Evolutionary conservation across 768 basidiomycete species (phyloP).

Genomic region (Russula vinacea): DNA sequence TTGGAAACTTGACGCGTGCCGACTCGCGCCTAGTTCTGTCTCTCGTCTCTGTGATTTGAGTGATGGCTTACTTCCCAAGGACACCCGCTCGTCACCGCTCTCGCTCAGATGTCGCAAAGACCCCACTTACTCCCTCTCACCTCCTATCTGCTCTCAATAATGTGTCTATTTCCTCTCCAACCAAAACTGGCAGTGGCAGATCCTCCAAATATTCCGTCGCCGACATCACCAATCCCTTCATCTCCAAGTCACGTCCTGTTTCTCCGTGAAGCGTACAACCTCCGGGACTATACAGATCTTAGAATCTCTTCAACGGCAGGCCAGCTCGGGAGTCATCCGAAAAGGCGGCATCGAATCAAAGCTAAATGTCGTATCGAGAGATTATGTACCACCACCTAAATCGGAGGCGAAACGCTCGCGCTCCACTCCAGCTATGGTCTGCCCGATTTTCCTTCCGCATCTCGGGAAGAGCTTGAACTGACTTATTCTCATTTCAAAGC

Average conservation of each 20-base stretch:
- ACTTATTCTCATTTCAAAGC: constrained; percentile 33
- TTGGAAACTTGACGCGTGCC: constrained; percentile 7
- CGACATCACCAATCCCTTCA: constrained; percentile 62
- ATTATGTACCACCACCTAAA: constrained; percentile 66
- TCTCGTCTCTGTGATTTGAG: not conserved
- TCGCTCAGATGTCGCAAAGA: constrained; percentile 47
- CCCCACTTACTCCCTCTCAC: constrained; percentile 48
- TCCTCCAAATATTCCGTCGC: constrained; percentile 36
- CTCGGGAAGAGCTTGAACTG: constrained; percentile 2
- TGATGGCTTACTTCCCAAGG: constrained; percentile 41
- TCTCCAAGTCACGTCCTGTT: constrained; percentile 51
- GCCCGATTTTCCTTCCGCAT: not conserved
- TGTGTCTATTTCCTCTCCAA: constrained; percentile 36
- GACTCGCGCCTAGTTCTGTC: not conserved
- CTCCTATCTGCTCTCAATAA: constrained; percentile 40
- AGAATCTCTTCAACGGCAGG: constrained; percentile 58
- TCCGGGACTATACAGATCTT: constrained; percentile 47
- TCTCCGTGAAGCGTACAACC: constrained; percentile 66
- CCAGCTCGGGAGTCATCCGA: constrained; percentile 63
- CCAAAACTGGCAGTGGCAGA: constrained; percentile 34
- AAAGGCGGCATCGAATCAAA: constrained; percentile 76
- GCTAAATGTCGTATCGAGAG: constrained; percentile 70
- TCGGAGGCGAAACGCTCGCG: constrained; percentile 66
- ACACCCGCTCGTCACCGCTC: constrained; percentile 49
- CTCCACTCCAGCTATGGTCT: constrained; percentile 60